Evolutionary conservation across 2,329 filamentous ascomycete species (phyloP), one percentile per base, ranked within the genome.

Genomic region (Fusarium pseudocircinatum): DNA sequence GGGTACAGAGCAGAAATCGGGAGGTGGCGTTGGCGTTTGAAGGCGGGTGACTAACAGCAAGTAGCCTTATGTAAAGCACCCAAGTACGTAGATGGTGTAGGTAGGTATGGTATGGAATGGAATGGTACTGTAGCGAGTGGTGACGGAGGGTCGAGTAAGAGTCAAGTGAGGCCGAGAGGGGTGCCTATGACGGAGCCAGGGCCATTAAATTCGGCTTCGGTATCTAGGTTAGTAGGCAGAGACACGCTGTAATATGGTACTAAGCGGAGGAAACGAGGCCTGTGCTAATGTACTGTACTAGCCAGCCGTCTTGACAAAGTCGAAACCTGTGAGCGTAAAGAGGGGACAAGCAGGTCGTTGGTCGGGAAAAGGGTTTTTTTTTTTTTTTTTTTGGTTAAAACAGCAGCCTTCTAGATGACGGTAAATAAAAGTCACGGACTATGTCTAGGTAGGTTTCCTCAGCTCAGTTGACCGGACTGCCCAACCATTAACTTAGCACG

Each of bases 131-230:
- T 47, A 70, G 54, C 50, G 65, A 67, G 52, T 70, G 53, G 65
- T 70, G 60, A 73, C 65, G 57, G 70, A 73, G 50, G 49, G 59
- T 53, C 54, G 66, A 67, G 70, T 73, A 63, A 71, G 66, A 60
- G 70, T 73, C 63, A 69, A 72, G 53, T 70, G 60, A 70, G 60
- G 67, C 60, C 67, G 65, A 70, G 67, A 73, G 70, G 70, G 70
- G 70, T 73, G 65, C 57, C 70, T 74, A 74, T 73, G 70, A 73
- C 70, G 70, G 70, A 73, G 58, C 67, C 72, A 47, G 71, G 43
- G 47, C 47, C 57, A 64, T 74, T 66, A 50, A 58, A 65, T 74
- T 64, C 67, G 63, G 59, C 49, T 36, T 36, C 24, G 49, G n/a
- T 36, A 34, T n/a, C 47, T 34, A 49, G 22, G 28, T 49, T 9